Evolutionary conservation across 768 basidiomycete species (phyloP).

Genomic region (Jaapia argillacea): DNA sequence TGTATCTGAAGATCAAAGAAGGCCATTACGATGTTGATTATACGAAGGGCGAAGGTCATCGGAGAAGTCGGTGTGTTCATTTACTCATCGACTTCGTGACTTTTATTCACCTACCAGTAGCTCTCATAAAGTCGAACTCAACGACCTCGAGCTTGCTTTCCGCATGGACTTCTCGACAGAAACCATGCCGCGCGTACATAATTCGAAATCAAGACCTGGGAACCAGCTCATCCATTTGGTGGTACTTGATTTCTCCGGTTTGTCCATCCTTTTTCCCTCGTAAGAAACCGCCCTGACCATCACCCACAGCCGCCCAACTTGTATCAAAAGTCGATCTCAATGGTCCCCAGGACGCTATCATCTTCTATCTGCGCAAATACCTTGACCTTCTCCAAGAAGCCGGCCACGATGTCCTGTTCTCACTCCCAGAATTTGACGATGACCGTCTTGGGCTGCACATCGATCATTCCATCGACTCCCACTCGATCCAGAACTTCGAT

Average conservation of each 20-base stretch:
- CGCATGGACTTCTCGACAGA: conserved; percentile 6
- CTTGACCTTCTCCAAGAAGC: conserved; percentile 8
- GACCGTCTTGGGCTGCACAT: conserved; percentile 4
- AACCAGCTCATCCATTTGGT: not conserved
- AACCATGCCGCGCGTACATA: conserved; percentile 3
- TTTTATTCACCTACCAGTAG: no score
- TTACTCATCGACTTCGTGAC: no score
- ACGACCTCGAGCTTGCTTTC: conserved; percentile 7
- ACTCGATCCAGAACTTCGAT: not conserved
- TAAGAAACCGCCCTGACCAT: not conserved
- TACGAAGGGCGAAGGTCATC: no score
- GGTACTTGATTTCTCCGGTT: not conserved
- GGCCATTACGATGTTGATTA: conserved; percentile 11
- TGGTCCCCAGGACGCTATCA: conserved; percentile 4
- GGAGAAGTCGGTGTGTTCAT: no score
- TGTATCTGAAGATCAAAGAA: conserved; percentile 6
- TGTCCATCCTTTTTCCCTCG: not conserved
- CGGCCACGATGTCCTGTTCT: conserved; percentile 10
- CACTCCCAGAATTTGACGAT: conserved; percentile 14
- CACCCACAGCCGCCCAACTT: not conserved
- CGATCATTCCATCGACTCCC: conserved; percentile 12
- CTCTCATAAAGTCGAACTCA: not conserved
- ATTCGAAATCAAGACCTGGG: conserved; percentile 3
- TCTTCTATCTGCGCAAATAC: conserved; percentile 8
- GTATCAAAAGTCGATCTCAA: not conserved